Base-by-base conservation (phyloP, 2,329 filamentous ascomycete genomes). In the Scedosporium aurantiacum region DNA sequence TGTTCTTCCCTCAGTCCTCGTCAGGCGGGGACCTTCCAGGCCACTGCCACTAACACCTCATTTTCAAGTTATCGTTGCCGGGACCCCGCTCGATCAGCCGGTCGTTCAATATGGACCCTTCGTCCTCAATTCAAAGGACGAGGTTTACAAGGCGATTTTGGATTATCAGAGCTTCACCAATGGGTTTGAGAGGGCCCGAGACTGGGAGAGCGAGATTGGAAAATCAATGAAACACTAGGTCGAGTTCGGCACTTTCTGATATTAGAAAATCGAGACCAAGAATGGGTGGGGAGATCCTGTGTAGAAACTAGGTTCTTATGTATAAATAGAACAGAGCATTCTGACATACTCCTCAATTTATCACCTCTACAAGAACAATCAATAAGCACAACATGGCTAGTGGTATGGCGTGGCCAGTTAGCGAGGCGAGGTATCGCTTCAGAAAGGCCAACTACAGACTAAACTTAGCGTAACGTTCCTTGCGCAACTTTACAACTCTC, bases 101-200 rank as follows among this genome's bases (percentile, higher is more conserved):
- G 82, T 94, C 41, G 86, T 93, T 40, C 90, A 94, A 76, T 92
- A 93, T 68, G 90, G 90, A 0, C 90, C 90, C 1, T 94, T 94
- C 70, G 90, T 94, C n/a, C 74, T 91, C 63, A 90, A 77, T 63
- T 83, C 81, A 50, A 78, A 87, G 70, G 85, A 89, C 60, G 85
- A 89, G 66, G 87, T 93, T 3, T 85, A 88, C 68, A 81, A 93
- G 76, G 89, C 90, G 1, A 79, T 94, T 73, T 75, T 83, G 67
- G 89, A 94, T 71, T 94, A 85, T 69, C 87, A 89, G 74, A 84
- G 79, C 14, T 79, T 83, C 64, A 78, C 81, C 43, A 92, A 93
- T 72, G 90, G 90, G 4, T 94, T 94, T 67, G 90, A 94, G 76
- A 79, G 89, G 64, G 89, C 89, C 1, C 80, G 84, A 65, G 83